Conservation (phyloP, 1,284 basidiomycete species). For the Volvariella volvacea region DNA sequence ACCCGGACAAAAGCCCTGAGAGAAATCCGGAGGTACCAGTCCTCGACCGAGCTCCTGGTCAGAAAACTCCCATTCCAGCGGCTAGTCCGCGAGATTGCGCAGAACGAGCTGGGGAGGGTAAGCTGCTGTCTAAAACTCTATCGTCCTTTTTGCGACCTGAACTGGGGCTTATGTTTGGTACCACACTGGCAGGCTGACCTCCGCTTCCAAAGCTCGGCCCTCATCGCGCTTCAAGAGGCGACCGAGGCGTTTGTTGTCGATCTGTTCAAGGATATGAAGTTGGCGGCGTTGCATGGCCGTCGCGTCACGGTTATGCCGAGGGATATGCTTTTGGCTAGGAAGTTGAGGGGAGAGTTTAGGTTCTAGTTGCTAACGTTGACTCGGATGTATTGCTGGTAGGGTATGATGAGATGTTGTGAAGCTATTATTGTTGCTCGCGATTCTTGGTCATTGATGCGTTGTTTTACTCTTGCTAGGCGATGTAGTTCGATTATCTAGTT, state of each 20-base stretch:
- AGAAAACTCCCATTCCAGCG: conserved; percentile 95
- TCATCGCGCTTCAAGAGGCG: not conserved
- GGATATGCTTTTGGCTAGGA: not conserved
- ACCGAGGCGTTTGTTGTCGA: not conserved
- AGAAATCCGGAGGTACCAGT: conserved; percentile 97
- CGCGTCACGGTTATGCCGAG: not conserved
- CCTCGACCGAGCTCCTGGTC: conserved; percentile 93
- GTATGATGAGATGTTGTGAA: too few relatives aligned
- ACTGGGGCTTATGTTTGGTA: too few relatives aligned
- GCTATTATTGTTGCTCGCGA: too few relatives aligned
- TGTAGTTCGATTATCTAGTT: too few relatives aligned
- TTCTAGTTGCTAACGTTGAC: too few relatives aligned
- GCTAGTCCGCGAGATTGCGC: conserved; percentile 93
- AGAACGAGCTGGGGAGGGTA: conserved; percentile 20
- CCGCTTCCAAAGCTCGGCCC: not conserved
- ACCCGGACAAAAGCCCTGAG: conserved; percentile 97
- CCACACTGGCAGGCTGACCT: not conserved
- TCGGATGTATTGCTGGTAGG: too few relatives aligned
- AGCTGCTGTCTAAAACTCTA: too few relatives aligned
- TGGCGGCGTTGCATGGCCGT: not conserved
- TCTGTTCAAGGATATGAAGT: not conserved
- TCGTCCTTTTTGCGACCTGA: too few relatives aligned
- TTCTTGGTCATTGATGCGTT: too few relatives aligned
- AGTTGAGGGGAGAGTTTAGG: too few relatives aligned
- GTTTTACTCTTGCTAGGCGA: too few relatives aligned